Percentiles rank a stretch among this genome's conserved stretches.
Conservation (phyloP, 169 alveolate species). For the Plasmodium gonderi region DNA sequence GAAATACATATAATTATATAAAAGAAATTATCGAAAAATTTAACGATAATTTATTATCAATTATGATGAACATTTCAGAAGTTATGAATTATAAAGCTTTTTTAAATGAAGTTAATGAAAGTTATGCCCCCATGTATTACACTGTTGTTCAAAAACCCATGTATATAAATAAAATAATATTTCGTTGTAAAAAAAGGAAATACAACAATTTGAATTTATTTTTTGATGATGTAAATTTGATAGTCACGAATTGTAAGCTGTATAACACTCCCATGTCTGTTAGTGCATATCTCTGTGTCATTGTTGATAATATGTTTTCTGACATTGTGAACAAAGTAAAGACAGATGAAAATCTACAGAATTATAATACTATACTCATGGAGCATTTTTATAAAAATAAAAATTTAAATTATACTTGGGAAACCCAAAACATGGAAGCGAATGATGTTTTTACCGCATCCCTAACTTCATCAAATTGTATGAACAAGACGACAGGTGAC, state of each 20-base stretch:
- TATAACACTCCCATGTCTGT: constrained; percentile 72
- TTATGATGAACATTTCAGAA: constrained; percentile 31
- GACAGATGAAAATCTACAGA: constrained; percentile 19
- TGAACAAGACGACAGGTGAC: no score
- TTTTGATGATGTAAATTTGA: constrained; percentile 63
- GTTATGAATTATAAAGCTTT: constrained; percentile 49
- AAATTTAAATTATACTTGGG: constrained; percentile 65
- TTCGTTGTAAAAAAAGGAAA: constrained; percentile 60
- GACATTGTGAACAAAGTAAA: constrained; percentile 48
- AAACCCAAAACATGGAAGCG: constrained; percentile 4
- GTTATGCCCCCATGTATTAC: constrained; percentile 72
- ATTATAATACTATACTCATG: constrained; percentile 34
- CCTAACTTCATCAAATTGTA: no score
- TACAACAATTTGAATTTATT: constrained; percentile 59
- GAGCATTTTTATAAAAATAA: constrained; percentile 69
- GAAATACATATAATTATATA: constrained; percentile 57
- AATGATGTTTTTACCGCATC: not conserved
- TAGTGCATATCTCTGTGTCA: constrained; percentile 63
- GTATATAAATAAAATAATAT: constrained; percentile 70
- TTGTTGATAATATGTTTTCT: constrained; percentile 52
- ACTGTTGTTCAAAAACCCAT: constrained; percentile 62
- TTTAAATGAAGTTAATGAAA: constrained; percentile 73
- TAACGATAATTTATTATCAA: constrained; percentile 18
- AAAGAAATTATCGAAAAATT: constrained; percentile 67
- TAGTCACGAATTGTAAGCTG: constrained; percentile 53